These are phyloP conservation scores for Exophiala sp. DNA, from an alignment of 2,329 filamentous ascomycete species.

Conservation along the genomic window DNA sequence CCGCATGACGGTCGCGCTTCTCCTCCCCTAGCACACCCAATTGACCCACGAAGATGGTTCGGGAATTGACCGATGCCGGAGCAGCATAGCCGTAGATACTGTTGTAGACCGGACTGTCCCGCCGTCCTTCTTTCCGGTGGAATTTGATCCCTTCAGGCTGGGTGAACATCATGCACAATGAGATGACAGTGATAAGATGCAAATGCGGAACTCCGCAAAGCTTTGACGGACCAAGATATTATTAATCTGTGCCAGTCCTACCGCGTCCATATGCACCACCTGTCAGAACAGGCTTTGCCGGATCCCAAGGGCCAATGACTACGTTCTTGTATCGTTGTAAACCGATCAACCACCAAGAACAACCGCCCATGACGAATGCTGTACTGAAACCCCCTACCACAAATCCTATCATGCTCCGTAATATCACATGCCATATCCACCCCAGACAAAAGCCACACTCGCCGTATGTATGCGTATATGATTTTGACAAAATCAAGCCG, in stretches of 20 bases:
- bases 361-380: conserved; percentile 79
- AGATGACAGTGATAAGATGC: too few relatives aligned
- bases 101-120: too few relatives aligned
- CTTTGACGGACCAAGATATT: neutral
- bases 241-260: conserved; percentile 22
- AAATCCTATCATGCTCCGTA: conserved; percentile 65
- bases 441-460: conserved; percentile 43
- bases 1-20: too few relatives aligned
- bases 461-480: conserved; percentile 36
- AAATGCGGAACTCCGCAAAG: neutral
- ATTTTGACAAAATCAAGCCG: conserved; percentile 55
- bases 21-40: too few relatives aligned
- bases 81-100: too few relatives aligned
- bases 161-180: too few relatives aligned
- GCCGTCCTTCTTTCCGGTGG: too few relatives aligned
- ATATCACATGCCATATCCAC: conserved; percentile 49
- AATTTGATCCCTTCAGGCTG: too few relatives aligned
- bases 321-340: conserved; percentile 99
- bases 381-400: conserved; percentile 71
- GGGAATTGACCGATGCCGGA: too few relatives aligned
- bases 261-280: conserved; percentile 25
- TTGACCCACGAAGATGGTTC: too few relatives aligned
- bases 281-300: conserved; percentile 66
- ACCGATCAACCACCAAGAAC: conserved; percentile 96
- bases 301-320: conserved; percentile 97